Percentiles rank a stretch among this genome's conserved stretches.
Evolutionary conservation across 495 filamentous ascomycete genomes (phyloP).

Genomic region (Amniculicola lignicola): DNA sequence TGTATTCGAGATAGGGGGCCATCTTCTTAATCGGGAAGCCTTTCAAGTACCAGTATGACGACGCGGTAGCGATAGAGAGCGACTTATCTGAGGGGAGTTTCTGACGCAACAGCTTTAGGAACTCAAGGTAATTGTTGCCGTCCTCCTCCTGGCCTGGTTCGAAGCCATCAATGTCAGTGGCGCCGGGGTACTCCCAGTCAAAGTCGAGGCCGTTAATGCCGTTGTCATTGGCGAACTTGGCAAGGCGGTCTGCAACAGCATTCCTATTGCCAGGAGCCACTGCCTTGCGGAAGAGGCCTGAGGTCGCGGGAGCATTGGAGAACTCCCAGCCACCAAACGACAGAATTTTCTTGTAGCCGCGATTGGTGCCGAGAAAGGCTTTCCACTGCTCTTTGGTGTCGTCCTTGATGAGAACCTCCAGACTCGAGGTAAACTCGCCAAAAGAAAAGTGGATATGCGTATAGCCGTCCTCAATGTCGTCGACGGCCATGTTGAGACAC

Average conservation of each 20-base stretch:
- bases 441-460: conserved; percentile 50
- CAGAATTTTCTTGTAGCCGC: conserved; percentile 40
- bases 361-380: background rate
- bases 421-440: conserved; percentile 34
- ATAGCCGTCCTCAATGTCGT: background rate
- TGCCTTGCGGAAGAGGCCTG: conserved; percentile 42
- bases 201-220: conserved; percentile 44
- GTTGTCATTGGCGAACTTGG: conserved; percentile 37
- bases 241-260: conserved; percentile 40
- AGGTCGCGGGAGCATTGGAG: conserved; percentile 40
- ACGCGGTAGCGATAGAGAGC: conserved; percentile 20
- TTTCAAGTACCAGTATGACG: conserved; percentile 25
- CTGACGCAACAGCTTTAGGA: conserved; percentile 29
- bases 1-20: conserved; percentile 5
- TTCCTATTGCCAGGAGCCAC: conserved; percentile 40
- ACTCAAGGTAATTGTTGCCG: conserved; percentile 38
- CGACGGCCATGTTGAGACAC: background rate
- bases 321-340: conserved; percentile 52
- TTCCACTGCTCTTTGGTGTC: conserved; percentile 28
- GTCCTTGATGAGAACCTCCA: background rate
- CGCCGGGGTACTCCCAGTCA: conserved; percentile 46
- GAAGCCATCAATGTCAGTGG: conserved; percentile 43
- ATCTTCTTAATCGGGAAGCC: conserved; percentile 16
- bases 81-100: conserved; percentile 7
- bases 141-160: conserved; percentile 34